phyloP scores from a whole-genome alignment of 2,329 filamentous ascomycete species.

The Sporothrix luriei region DNA sequence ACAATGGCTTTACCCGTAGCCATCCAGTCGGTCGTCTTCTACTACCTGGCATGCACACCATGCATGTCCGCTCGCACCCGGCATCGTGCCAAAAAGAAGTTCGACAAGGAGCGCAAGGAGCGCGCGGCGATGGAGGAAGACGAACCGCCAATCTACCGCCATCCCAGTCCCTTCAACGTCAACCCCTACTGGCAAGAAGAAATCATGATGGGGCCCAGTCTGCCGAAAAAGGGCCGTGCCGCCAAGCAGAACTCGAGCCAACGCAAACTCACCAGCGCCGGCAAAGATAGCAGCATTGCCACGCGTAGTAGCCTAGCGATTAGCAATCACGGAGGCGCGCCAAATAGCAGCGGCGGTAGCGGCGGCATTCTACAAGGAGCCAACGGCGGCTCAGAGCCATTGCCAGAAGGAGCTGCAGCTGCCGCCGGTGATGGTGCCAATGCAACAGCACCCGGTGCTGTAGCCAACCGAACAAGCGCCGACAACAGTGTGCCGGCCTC shows the following conservation, averaged over 20 bases:
- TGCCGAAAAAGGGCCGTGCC: slow-evolving; percentile 62
- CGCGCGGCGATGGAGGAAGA: slow-evolving; percentile 67
- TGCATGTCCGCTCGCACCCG: slow-evolving; percentile 72
- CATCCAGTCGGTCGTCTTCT: slow-evolving; percentile 76
- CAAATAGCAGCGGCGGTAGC: neutral
- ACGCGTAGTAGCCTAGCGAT: slow-evolving; percentile 46
- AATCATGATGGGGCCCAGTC: slow-evolving; percentile 76
- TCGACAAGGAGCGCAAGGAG: slow-evolving; percentile 66
- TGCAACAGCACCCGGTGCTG: neutral
- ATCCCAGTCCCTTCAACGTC: slow-evolving; percentile 80
- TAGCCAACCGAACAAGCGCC: neutral
- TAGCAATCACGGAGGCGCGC: slow-evolving; percentile 41
- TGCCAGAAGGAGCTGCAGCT: neutral
- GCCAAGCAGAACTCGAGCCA: slow-evolving; percentile 61
- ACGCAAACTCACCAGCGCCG: slow-evolving; percentile 61
- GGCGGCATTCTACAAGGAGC: neutral
- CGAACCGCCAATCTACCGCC: slow-evolving; percentile 73
- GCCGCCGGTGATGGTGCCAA: neutral
- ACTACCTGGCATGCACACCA: slow-evolving; percentile 74
- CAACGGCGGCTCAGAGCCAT: neutral
- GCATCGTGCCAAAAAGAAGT: slow-evolving; percentile 70
- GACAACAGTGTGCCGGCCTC: neutral
- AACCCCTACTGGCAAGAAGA: slow-evolving; percentile 90
- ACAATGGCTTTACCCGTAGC: slow-evolving; percentile 59
- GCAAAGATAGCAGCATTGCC: slow-evolving; percentile 55